Evolutionary conservation across 164 flowering plant genomes (phyloP).

Genomic region (Warburgia ugandensis): DNA sequence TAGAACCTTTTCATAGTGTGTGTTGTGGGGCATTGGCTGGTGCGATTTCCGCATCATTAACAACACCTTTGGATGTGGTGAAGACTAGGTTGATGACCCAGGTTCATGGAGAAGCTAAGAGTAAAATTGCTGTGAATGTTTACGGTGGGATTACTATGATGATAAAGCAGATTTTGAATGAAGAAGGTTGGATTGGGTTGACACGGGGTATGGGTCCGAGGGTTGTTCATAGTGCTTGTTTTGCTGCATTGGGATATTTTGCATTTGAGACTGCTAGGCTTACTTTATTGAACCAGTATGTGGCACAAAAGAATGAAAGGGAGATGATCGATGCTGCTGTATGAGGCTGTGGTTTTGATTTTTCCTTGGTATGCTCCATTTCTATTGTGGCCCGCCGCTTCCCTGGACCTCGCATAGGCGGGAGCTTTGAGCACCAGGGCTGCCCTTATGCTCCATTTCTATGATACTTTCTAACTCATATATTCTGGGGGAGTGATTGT

Average conservation of each 20-base stretch:
- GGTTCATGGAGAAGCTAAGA: slow-evolving; percentile 39
- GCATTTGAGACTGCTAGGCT: slow-evolving; percentile 98
- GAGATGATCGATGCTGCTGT: too few species aligned
- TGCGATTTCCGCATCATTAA: slow-evolving; percentile 79
- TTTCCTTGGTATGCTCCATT: too few species aligned
- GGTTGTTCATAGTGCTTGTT: slow-evolving; percentile 88
- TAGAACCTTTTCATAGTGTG: slow-evolving; percentile 83
- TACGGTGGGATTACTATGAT: slow-evolving; percentile 53
- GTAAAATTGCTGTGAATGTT: slow-evolving; percentile 42
- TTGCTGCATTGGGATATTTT: slow-evolving; percentile 91
- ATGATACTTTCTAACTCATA: too few species aligned
- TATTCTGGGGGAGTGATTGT: too few species aligned
- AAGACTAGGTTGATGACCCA: slow-evolving; percentile 99
- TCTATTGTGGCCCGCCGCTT: too few species aligned
- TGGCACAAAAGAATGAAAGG: slow-evolving; percentile 32
- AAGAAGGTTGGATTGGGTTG: slow-evolving; percentile 88
- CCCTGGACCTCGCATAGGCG: too few species aligned
- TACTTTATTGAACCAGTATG: slow-evolving; percentile 58
- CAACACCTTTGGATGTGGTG: slow-evolving; percentile 90
- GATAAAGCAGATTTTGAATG: slow-evolving; percentile 70
- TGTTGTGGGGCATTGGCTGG: slow-evolving; percentile 96
- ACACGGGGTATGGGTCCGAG: slow-evolving; percentile 87
- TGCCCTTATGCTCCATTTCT: too few species aligned
- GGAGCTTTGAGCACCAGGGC: too few species aligned
- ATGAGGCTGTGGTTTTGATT: too few species aligned